Conservation (phyloP, 179 eudicot species). For the Beta macrorhiza region DNA sequence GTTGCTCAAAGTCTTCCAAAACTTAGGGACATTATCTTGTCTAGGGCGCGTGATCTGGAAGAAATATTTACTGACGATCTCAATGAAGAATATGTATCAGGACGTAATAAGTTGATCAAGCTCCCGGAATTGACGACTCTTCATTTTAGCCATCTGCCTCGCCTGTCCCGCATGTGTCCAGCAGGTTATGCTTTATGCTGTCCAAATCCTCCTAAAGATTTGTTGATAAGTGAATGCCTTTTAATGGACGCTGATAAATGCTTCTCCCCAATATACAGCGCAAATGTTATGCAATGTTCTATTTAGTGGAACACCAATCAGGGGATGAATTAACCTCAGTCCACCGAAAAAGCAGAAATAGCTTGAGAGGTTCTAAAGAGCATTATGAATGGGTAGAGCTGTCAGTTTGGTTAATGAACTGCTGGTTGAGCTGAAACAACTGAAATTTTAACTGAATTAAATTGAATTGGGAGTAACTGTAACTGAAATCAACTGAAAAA, state of each 20-base stretch:
- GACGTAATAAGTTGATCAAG: not conserved
- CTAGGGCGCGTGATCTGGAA: not conserved
- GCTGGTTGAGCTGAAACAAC: no score
- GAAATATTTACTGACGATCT: not conserved
- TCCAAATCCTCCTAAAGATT: not conserved
- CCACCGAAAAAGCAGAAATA: no score
- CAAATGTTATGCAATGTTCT: not conserved
- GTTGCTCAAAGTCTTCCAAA: not conserved
- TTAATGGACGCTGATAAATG: not conserved
- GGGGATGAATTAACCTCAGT: no score
- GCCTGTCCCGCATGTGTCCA: not conserved
- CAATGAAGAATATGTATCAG: not conserved
- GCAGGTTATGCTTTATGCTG: not conserved
- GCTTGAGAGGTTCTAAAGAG: no score
- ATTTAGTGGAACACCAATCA: no score
- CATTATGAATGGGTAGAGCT: no score
- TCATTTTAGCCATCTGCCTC: not conserved
- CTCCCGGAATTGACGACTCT: not conserved
- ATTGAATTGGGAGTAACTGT: no score
- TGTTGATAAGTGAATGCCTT: not conserved
- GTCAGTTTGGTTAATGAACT: no score
- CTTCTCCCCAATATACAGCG: not conserved
- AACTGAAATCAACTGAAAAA: no score
- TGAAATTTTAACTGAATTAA: no score
- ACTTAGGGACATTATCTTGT: not conserved